Percentiles rank a stretch among this genome's conserved stretches.
Conservation (phyloP, 2,329 filamentous ascomycete genomes). For the Alternaria infectoria region DNA sequence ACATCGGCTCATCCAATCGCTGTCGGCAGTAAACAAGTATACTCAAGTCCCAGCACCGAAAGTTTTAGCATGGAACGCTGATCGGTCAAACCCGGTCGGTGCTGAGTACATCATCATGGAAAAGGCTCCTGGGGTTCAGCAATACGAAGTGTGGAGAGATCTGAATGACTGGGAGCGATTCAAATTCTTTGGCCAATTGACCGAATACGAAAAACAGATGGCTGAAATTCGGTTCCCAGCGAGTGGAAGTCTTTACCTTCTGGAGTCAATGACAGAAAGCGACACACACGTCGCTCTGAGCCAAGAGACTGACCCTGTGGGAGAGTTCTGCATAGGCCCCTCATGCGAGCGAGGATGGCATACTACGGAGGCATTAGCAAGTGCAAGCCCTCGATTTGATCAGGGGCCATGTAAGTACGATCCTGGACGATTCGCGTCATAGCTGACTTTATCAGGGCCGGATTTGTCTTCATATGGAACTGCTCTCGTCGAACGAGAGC, state of each 20-base stretch:
- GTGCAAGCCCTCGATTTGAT: too few relatives aligned
- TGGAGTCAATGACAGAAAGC: slow-evolving; percentile 12
- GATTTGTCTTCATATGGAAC: slow-evolving; percentile 23
- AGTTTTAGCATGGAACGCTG: slow-evolving; percentile 35
- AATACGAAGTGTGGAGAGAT: slow-evolving; percentile 38
- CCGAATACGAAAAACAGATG: slow-evolving; percentile 31
- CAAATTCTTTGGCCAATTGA: slow-evolving; percentile 35
- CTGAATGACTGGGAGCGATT: slow-evolving; percentile 33
- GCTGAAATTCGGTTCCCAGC: slow-evolving; percentile 30
- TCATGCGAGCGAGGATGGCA: slow-evolving; percentile 24
- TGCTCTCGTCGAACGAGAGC: slow-evolving; percentile 27
- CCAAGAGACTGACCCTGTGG: slow-evolving; percentile 9
- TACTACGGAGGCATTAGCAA: not conserved
- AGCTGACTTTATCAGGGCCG: slow-evolving; percentile 21
- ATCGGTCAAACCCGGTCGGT: slow-evolving; percentile 37
- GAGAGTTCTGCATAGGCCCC: slow-evolving; percentile 26
- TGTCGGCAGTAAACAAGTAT: slow-evolving; percentile 12
- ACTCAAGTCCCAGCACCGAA: slow-evolving; percentile 33
- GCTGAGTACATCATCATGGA: slow-evolving; percentile 49
- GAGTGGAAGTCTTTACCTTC: slow-evolving; percentile 44
- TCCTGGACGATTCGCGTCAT: not conserved
- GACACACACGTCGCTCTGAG: slow-evolving; percentile 11
- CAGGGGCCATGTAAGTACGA: slow-evolving; percentile 20
- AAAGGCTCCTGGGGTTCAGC: slow-evolving; percentile 32
- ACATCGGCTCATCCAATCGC: slow-evolving; percentile 2